Evolutionary conservation across 352 stramenopile species (phyloP).

Genomic region (Phytophthora hybrid): DNA sequence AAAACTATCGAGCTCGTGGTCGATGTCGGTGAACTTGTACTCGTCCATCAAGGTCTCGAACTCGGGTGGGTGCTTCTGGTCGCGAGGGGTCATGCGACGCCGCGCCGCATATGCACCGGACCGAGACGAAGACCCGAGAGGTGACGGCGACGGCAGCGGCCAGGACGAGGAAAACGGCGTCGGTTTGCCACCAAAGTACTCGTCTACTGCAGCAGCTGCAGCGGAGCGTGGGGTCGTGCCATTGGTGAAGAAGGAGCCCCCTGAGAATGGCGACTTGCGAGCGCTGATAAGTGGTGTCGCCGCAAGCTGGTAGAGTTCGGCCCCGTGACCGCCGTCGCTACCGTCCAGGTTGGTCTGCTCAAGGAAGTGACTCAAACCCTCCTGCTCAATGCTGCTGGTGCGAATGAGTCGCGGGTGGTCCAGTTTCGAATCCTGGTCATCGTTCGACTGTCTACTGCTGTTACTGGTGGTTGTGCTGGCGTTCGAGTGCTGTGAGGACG

Average conservation of each 20-base stretch:
- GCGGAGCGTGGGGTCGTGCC: slow-evolving; percentile 25
- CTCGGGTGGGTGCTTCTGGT: slow-evolving; percentile 62
- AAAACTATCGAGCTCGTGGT: slow-evolving; percentile 85
- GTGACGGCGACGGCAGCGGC: slow-evolving; percentile 25
- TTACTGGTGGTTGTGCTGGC: slow-evolving; percentile 21
- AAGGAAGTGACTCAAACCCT: slow-evolving; percentile 79
- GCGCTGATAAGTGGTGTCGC: slow-evolving; percentile 20
- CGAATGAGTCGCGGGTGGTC: slow-evolving; percentile 69
- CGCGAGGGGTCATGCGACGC: slow-evolving; percentile 38
- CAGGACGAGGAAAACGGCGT: slow-evolving; percentile 42
- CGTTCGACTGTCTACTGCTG: slow-evolving; percentile 23
- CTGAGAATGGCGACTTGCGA: slow-evolving; percentile 34
- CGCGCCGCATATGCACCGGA: slow-evolving; percentile 9
- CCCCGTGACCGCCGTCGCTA: slow-evolving; percentile 24
- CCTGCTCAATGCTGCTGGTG: slow-evolving; percentile 77
- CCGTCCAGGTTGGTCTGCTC: slow-evolving; percentile 66
- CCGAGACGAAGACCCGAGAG: slow-evolving; percentile 17
- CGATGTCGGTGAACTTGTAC: slow-evolving; percentile 85
- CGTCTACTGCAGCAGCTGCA: slow-evolving; percentile 55
- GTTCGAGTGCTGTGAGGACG: slow-evolving; percentile 34
- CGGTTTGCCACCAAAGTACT: slow-evolving; percentile 58
- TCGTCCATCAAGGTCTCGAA: slow-evolving; percentile 80
- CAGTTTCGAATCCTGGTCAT: slow-evolving; percentile 36
- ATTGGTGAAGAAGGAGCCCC: slow-evolving; percentile 29
- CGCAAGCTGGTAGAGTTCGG: slow-evolving; percentile 42